Evolutionary conservation across 257 asterid genomes (phyloP).

Genomic region (Solanum pimpinellifolium): DNA sequence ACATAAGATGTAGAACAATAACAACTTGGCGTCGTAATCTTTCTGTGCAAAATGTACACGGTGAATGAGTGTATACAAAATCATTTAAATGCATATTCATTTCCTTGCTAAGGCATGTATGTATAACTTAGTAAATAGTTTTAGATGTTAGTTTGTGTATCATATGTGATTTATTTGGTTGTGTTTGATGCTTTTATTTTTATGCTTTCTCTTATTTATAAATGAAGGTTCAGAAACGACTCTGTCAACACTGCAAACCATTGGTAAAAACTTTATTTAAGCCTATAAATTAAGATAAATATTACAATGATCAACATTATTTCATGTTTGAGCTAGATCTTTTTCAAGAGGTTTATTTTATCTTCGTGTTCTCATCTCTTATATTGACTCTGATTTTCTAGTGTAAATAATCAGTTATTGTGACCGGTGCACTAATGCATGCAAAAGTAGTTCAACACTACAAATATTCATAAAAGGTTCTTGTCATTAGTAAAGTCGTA

Average conservation of each 20-base stretch:
- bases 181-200: not conserved
- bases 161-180: not conserved
- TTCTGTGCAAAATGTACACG: no score
- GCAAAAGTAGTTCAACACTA: not conserved
- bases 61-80: no score
- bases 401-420: not conserved
- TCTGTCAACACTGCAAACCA: conserved; percentile 40
- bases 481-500: not conserved
- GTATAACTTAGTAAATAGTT: no score
- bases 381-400: conserved; percentile 7
- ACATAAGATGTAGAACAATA: no score
- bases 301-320: conserved; percentile 22
- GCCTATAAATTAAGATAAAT: conserved; percentile 61
- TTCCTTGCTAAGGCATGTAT: no score
- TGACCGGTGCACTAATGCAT: not conserved
- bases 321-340: conserved; percentile 88
- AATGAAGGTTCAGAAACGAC: conserved; percentile 48
- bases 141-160: no score
- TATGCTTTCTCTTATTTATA: no score
- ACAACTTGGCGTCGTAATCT: no score
- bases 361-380: conserved; percentile 33
- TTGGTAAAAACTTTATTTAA: conserved; percentile 46
- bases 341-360: conserved; percentile 52
- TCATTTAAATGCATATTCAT: no score
- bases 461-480: not conserved